phyloP scores from a whole-genome alignment of 2,329 filamentous ascomycete species.

The Microascus cirrosus region DNA sequence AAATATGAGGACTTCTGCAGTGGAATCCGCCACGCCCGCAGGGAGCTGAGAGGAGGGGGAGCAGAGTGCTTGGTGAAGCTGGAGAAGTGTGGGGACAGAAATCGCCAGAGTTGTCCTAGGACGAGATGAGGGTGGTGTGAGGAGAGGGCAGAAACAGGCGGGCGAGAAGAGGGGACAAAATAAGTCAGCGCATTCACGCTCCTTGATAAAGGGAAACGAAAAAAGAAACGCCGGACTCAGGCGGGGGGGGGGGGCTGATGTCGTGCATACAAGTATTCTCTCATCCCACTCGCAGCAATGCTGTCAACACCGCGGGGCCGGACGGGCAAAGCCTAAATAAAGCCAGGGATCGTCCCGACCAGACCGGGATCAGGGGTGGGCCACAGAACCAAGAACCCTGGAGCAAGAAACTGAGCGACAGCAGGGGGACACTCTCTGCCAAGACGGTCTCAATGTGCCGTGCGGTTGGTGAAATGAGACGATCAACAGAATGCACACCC shows the following conservation, averaged over 20 bases:
- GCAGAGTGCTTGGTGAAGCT: no score
- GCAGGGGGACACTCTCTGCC: background rate
- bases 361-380: background rate
- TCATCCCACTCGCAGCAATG: no score
- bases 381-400: no score
- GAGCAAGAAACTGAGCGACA: no score
- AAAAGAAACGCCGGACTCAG: background rate
- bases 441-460: background rate
- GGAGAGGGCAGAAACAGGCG: no score
- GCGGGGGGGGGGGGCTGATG: background rate
- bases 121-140: no score
- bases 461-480: background rate
- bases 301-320: no score
- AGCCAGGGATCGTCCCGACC: no score
- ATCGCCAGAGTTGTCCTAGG: no score
- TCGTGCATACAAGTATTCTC: background rate
- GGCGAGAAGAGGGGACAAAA: background rate
- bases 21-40: no score
- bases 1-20: background rate
- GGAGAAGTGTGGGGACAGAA: no score
- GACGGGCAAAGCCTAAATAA: background rate
- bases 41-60: no score
- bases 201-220: background rate
- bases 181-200: background rate
- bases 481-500: background rate